Evolutionary conservation across 257 asterid genomes (phyloP), one percentile per base, ranked within the genome.

Genomic region (Fraxinus americana): DNA sequence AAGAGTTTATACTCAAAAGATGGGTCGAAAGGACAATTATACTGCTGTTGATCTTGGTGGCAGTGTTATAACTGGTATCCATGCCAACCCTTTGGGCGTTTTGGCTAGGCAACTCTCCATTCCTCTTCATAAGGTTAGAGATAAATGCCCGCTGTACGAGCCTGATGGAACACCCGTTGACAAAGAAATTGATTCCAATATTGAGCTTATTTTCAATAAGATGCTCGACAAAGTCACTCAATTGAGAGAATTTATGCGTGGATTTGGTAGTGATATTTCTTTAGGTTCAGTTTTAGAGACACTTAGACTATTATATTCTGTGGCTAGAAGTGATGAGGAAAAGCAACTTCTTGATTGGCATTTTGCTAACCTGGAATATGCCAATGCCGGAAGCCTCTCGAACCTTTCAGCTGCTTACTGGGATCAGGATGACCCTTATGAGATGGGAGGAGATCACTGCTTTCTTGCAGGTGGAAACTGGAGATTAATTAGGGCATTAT

Each of bases 391-490:
- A 72, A 87, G 92, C 82, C 94, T 92, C 72, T 84, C 87, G 1
- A 84, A 91, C 68, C 97, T 92, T 67, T 92, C 95, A 70, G 91
- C 97, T 75, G 89, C 92, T 54, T 86, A 91, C 69, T 91, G 97
- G 97, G 97, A 92, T 84, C 97, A 92, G 84, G 97, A 92, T 29
- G 97, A 91, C 50, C 97, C 97, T 68, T 92, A 91, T 70, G 97
- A 92, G 79, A 91, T 92, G 97, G 97, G 91, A 21, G 97, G 97
- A 34, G 97, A 92, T 83, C 97, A 92, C 81, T 91, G 97, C 79
- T 88, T 92, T 83, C 93, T 92, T 79, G 94, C 92, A 27, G 97
- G 97, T 74, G 97, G 95, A 77, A 92, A 92, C 79, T 79, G 88
- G 89, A 79, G 90, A 71, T 17, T 92, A 73, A 77, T 92, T 72